Conservation (phyloP, 257 asterid genomes). For the Vinca minor region DNA sequence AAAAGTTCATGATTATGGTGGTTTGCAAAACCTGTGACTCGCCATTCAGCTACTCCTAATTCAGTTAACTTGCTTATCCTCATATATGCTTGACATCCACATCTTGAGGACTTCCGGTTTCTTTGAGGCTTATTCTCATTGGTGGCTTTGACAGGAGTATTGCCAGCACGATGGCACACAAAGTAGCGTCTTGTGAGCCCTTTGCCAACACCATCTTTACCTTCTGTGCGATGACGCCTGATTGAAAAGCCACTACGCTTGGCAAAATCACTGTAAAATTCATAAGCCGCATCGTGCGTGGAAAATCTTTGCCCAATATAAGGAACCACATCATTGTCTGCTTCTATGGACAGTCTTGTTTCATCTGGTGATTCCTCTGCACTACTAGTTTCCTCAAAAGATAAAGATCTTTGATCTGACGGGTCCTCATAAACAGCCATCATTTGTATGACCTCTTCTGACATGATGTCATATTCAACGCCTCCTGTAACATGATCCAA, state of each 20-base stretch:
- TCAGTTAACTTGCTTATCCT: conserved; percentile 83
- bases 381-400: conserved; percentile 80
- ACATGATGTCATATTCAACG: conserved; percentile 36
- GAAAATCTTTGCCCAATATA: conserved; percentile 73
- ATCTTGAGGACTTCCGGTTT: conserved; percentile 85
- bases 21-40: conserved; percentile 80
- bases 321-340: conserved; percentile 53
- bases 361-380: conserved; percentile 81
- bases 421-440: conserved; percentile 73
- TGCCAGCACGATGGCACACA: conserved; percentile 98
- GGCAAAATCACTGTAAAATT: conserved; percentile 80
- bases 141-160: conserved; percentile 66
- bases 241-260: conserved; percentile 85
- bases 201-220: conserved; percentile 96
- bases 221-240: conserved; percentile 93
- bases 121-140: conserved; percentile 72
- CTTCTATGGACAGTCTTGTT: conserved; percentile 54
- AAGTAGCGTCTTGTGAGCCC: conserved; percentile 95
- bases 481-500: conserved; percentile 16
- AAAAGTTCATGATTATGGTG: conserved; percentile 95
- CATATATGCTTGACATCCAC: conserved; percentile 98
- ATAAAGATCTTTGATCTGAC: conserved; percentile 77
- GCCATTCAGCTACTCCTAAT: conserved; percentile 79
- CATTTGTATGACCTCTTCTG: conserved; percentile 69
- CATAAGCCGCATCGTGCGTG: conserved; percentile 88